Percentiles rank a stretch among this genome's conserved stretches.
These are phyloP conservation scores for Malassezia nana DNA, from an alignment of 1,284 basidiomycete genomes.

Conservation along the genomic window DNA sequence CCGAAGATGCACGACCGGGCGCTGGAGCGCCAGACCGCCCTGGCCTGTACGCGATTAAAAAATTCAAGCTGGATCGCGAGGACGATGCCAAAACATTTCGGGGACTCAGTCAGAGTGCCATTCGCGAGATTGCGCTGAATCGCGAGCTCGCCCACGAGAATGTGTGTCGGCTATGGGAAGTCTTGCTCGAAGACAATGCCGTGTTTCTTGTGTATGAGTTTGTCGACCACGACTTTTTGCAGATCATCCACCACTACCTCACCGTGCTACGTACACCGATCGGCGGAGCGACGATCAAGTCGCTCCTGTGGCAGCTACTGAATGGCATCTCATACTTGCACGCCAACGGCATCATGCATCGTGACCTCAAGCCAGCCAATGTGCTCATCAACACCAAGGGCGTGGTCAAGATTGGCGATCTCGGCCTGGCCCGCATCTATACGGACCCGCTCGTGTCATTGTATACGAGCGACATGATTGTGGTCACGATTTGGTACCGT, in stretches of 20 bases:
- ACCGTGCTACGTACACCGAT: slow-evolving; percentile 72
- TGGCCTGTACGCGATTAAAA: slow-evolving; percentile 78
- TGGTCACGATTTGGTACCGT: slow-evolving; percentile 98
- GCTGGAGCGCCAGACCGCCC: slow-evolving; percentile 4
- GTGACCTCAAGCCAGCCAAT: slow-evolving; percentile 96
- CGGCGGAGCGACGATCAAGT: slow-evolving; percentile 70
- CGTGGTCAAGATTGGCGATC: slow-evolving; percentile 92
- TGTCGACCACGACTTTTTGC: slow-evolving; percentile 77
- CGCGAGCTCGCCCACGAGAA: slow-evolving; percentile 88
- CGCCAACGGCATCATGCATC: slow-evolving; percentile 85
- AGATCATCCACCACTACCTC: slow-evolving; percentile 96
- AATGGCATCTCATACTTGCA: slow-evolving; percentile 92
- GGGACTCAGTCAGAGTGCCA: slow-evolving; percentile 93
- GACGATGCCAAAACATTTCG: slow-evolving; percentile 61
- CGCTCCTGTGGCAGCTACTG: slow-evolving; percentile 86
- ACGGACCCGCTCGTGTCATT: slow-evolving; percentile 75
- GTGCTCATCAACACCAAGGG: slow-evolving; percentile 84
- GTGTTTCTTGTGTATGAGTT: slow-evolving; percentile 88
- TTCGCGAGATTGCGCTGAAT: slow-evolving; percentile 92
- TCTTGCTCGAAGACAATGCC: slow-evolving; percentile 92
- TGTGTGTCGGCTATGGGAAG: slow-evolving; percentile 78
- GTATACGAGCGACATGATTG: slow-evolving; percentile 76
- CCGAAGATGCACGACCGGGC: slow-evolving; percentile 51
- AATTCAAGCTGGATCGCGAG: slow-evolving; percentile 93
- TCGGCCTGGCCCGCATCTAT: slow-evolving; percentile 81